A percentile compares a stretch with the other conserved stretches of the same genome.
These are phyloP conservation scores for Termitomyces sp. DNA, from an alignment of 768 basidiomycete genomes.

Conservation along the genomic window DNA sequence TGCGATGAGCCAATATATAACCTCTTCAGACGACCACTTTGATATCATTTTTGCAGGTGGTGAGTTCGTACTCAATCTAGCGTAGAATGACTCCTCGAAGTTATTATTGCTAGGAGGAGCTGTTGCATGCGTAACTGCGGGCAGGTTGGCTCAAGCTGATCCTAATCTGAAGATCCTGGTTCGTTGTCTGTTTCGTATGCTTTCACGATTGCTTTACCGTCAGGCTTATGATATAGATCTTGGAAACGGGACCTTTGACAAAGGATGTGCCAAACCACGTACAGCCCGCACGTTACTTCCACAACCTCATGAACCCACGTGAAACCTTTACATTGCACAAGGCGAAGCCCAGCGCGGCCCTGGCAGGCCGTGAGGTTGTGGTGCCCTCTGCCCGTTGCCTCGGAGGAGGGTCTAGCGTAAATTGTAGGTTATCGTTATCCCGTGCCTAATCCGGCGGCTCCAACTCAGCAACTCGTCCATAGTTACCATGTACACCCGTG, in stretches of 20 bases:
- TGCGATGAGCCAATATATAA: neutral
- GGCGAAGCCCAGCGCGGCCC: conserved; percentile 33
- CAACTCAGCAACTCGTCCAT: neutral
- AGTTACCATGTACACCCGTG: conserved; percentile 54
- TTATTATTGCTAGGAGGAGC: conserved; percentile 35
- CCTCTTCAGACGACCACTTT: conserved; percentile 16
- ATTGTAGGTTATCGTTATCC: conserved; percentile 34
- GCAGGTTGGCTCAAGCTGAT: conserved; percentile 48
- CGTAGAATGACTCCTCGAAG: neutral
- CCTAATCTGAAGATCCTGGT: conserved; percentile 51
- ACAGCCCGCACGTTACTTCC: conserved; percentile 48
- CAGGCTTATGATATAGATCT: conserved; percentile 23
- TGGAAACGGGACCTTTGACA: conserved; percentile 55
- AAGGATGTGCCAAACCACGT: conserved; percentile 37
- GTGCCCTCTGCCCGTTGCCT: conserved; percentile 44
- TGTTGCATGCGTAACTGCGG: conserved; percentile 50
- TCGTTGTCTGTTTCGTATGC: conserved; percentile 4
- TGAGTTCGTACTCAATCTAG: conserved; percentile 15
- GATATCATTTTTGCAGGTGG: conserved; percentile 59
- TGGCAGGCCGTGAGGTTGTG: conserved; percentile 36
- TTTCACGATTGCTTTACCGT: neutral
- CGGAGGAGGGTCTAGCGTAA: conserved; percentile 60
- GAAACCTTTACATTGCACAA: conserved; percentile 41
- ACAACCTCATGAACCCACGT: conserved; percentile 31
- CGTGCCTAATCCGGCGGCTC: neutral